Percentiles rank a stretch among this genome's conserved stretches.
phyloP scores from a whole-genome alignment of 2,329 filamentous ascomycete species.

The Blumeria graminis region DNA sequence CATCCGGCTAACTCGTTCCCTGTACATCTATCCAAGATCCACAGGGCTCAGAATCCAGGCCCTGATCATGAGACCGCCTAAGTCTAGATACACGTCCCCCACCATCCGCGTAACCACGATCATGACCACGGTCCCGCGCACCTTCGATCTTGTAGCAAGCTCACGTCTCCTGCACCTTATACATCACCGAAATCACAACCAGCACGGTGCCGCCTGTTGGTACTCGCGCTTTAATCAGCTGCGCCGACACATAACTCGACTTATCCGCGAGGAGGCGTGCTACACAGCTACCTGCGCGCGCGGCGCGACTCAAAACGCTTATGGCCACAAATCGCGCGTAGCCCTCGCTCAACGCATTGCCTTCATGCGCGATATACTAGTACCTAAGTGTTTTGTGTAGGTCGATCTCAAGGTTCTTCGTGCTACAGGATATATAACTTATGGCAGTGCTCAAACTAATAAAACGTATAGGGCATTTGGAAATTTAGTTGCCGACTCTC shows the following conservation, averaged over 20 bases:
- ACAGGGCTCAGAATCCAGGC: too few species aligned
- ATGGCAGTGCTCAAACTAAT: slow-evolving; percentile 8
- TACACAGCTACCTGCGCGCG: slow-evolving; percentile 4
- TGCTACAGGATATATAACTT: background rate
- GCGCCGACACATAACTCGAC: slow-evolving; percentile 35
- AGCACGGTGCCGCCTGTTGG: slow-evolving; percentile 64
- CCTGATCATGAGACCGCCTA: too few species aligned
- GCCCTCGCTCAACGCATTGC: slow-evolving; percentile 11
- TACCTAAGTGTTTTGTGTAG: slow-evolving; percentile 22
- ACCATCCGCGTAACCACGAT: too few species aligned
- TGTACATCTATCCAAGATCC: too few species aligned
- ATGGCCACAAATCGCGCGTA: slow-evolving; percentile 13
- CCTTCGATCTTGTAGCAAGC: slow-evolving; percentile 17
- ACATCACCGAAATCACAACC: slow-evolving; percentile 71
- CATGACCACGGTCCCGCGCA: background rate
- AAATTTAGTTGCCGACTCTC: slow-evolving; percentile 44
- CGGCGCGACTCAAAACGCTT: slow-evolving; percentile 4
- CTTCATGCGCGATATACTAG: slow-evolving; percentile 20
- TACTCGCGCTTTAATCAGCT: slow-evolving; percentile 52
- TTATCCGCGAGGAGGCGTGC: slow-evolving; percentile 19
- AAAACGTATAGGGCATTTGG: slow-evolving; percentile 30
- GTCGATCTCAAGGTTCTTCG: slow-evolving; percentile 8
- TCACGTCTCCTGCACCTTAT: slow-evolving; percentile 42
- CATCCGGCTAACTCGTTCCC: too few species aligned
- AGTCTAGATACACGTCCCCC: too few species aligned